A percentile compares a stretch with the other conserved stretches of the same genome.
phyloP scores from a whole-genome alignment of 345 rosid genomes.

The Abelmoschus esculentus region DNA sequence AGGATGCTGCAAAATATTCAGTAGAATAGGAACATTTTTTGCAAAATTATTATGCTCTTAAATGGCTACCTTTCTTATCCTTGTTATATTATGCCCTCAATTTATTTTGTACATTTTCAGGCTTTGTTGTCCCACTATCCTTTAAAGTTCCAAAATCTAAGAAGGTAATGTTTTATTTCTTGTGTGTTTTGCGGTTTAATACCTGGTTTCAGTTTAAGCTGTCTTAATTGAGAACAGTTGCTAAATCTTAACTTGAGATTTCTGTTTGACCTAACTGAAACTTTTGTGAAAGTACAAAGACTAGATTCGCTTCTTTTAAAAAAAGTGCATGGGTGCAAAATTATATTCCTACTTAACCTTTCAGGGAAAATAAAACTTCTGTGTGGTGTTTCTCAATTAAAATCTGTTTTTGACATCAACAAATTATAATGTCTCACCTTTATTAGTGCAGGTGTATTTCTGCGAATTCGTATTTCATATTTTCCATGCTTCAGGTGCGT shows the following conservation, averaged over 20 bases:
- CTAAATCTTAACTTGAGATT: neutral
- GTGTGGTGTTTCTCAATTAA: neutral
- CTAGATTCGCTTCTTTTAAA: slow-evolving; percentile 2
- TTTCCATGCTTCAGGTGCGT: slow-evolving; percentile 80
- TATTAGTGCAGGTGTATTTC: slow-evolving; percentile 76
- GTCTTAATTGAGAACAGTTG: neutral
- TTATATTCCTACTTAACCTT: neutral
- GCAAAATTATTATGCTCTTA: neutral
- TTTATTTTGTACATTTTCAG: slow-evolving; percentile 31
- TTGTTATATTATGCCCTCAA: neutral
- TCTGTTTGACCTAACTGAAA: neutral
- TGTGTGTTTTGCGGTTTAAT: neutral
- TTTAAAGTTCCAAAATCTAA: slow-evolving; percentile 51
- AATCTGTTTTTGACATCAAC: neutral
- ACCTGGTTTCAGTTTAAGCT: neutral
- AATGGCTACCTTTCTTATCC: neutral
- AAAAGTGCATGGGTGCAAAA: neutral
- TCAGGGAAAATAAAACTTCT: neutral
- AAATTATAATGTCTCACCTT: slow-evolving; percentile 8
- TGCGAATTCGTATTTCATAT: slow-evolving; percentile 63
- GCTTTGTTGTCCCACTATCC: slow-evolving; percentile 63
- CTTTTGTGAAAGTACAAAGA: neutral
- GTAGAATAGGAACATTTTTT: neutral
- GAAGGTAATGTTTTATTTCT: slow-evolving; percentile 34
- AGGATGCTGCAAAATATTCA: neutral